Evolutionary conservation across 2,329 filamentous ascomycete genomes (phyloP).

Genomic region (Monosporascus sp.): DNA sequence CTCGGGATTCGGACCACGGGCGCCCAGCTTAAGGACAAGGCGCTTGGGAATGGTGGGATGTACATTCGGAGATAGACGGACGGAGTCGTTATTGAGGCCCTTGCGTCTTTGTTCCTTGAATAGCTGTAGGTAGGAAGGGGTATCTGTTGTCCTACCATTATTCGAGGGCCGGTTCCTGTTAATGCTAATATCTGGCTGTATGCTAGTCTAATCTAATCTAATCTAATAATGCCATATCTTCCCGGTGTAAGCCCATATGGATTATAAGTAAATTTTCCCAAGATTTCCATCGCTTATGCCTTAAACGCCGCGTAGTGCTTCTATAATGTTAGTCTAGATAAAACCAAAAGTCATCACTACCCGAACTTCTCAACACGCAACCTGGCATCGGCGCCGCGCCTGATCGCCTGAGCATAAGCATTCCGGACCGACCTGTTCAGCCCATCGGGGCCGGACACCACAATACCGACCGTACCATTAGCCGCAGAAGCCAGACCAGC

Average conservation of each 20-base stretch:
- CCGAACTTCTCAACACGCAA: slow-evolving; percentile 63
- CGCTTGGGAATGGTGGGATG: slow-evolving; percentile 42
- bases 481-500: slow-evolving; percentile 27
- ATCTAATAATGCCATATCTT: too few species aligned
- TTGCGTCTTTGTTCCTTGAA: too few species aligned
- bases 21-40: slow-evolving; percentile 41
- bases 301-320: background rate
- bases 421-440: slow-evolving; percentile 58
- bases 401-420: slow-evolving; percentile 43
- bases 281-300: background rate
- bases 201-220: too few species aligned
- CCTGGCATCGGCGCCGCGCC: slow-evolving; percentile 41
- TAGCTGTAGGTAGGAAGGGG: too few species aligned
- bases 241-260: too few species aligned
- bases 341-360: slow-evolving; percentile 40
- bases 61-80: slow-evolving; percentile 35
- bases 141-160: too few species aligned
- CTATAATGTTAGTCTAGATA: background rate
- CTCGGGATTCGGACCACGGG: slow-evolving; percentile 51
- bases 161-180: too few species aligned
- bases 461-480: slow-evolving; percentile 20
- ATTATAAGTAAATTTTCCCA: too few species aligned
- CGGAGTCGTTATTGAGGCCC: background rate
- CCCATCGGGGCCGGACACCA: slow-evolving; percentile 56
- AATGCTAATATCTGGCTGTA: too few species aligned